Evolutionary conservation across 768 basidiomycete genomes (phyloP), one percentile per base, ranked within the genome.

Genomic region (Rhodotorula paludigena): DNA sequence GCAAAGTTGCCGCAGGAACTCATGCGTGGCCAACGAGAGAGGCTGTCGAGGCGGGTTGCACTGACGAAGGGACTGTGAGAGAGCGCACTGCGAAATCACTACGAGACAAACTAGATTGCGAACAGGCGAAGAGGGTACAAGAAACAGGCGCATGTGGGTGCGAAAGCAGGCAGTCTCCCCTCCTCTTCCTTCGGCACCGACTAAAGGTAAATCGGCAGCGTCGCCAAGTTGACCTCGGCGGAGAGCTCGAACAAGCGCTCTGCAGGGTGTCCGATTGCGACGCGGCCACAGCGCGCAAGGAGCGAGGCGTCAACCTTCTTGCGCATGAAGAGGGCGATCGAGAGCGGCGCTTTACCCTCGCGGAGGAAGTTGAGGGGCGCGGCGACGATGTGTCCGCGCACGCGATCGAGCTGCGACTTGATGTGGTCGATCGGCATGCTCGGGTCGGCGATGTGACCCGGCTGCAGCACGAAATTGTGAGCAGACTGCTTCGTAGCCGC

Each of bases 351-450:
- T n/a, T 38, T 18, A 57, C 56, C 74, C n/a, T 72, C 61, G 51
- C n/a, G 32, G 33, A 76, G 71, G 65, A 75, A 75, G 54, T 75
- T 57, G 59, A 70, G 62, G 25, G 75, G 75, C 63, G 68, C 66
- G 0, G 68, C 23, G 28, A 75, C 74, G 52, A 76, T 58, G 60
- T 63, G 67, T 12, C 75, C 75, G 5, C 45, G 41, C 30, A 76
- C 60, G 21, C 63, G 45, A 30, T 56, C 60, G 33, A 76, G 65
- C 49, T 63, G 58, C 45, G 48, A 32, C 60, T 73, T 70, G 63
- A 76, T 66, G 57, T 69, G 47, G 11, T 44, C 21, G 32, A 75
- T 61, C 10, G 63, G 56, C 67, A 70, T 58, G 39, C 68, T 59
- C 48, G 59, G 15, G 11, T 25, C 25, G 0, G 60, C 60, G 54